A percentile compares a stretch with the other conserved stretches of the same genome.
Evolutionary conservation across 768 basidiomycete genomes (phyloP).

Genomic region (Cystofilobasidium bisporidii): DNA sequence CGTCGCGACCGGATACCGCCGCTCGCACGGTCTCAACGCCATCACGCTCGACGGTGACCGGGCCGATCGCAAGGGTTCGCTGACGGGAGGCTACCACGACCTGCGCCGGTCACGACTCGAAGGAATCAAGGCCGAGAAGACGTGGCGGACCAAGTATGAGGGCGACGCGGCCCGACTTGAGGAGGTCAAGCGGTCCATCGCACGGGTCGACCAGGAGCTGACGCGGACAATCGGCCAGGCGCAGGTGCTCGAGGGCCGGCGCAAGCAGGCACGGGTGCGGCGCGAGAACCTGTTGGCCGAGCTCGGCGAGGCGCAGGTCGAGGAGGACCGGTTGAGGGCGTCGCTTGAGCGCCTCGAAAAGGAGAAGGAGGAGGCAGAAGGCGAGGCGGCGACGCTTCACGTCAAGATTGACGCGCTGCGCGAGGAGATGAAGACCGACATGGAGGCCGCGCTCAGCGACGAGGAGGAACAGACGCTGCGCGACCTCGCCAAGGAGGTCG

Average conservation of each 20-base stretch:
- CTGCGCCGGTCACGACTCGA: slow-evolving; percentile 81
- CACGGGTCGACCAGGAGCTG: slow-evolving; percentile 73
- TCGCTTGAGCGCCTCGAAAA: slow-evolving; percentile 56
- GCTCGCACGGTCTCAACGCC: slow-evolving; percentile 87
- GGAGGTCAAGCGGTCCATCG: slow-evolving; percentile 65
- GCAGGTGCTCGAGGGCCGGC: slow-evolving; percentile 59
- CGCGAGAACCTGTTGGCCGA: slow-evolving; percentile 62
- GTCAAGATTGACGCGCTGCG: slow-evolving; percentile 57
- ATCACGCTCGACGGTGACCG: slow-evolving; percentile 97
- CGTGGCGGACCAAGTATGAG: slow-evolving; percentile 64
- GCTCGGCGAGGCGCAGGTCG: slow-evolving; percentile 50
- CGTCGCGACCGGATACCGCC: slow-evolving; percentile 85
- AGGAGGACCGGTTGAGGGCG: slow-evolving; percentile 59
- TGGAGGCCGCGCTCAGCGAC: slow-evolving; percentile 61
- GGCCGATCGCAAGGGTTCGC: slow-evolving; percentile 87
- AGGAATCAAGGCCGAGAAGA: slow-evolving; percentile 63
- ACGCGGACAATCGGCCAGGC: slow-evolving; percentile 63
- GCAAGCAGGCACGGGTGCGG: slow-evolving; percentile 58
- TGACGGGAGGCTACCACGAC: slow-evolving; percentile 96
- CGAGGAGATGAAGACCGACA: slow-evolving; percentile 61
- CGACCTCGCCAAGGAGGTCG: slow-evolving; percentile 56
- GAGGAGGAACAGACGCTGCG: slow-evolving; percentile 63
- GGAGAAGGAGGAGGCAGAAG: slow-evolving; percentile 61
- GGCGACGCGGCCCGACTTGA: slow-evolving; percentile 54
- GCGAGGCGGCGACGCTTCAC: slow-evolving; percentile 55